phyloP scores from a whole-genome alignment of 441 rosid genomes.

The Omphalea diandra region DNA sequence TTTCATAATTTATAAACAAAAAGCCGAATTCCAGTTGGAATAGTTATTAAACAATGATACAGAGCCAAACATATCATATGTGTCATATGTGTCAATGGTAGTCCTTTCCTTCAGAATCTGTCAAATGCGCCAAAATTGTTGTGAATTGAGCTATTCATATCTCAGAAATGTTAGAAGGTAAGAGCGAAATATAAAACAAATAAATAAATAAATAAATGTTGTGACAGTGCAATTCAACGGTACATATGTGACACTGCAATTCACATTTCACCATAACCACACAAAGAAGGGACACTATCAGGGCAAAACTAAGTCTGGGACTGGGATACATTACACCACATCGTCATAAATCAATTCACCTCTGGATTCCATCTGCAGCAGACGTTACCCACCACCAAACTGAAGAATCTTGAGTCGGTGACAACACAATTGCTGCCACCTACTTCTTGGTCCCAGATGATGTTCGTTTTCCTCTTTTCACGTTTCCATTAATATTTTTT shows the following conservation, averaged over 20 bases:
- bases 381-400: slow-evolving; percentile 3
- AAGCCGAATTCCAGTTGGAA: no score
- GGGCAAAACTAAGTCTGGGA: not conserved
- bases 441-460: slow-evolving; percentile 6
- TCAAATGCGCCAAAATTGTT: not conserved
- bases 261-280: not conserved
- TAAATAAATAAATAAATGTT: no score
- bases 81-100: no score
- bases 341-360: no score
- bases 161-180: not conserved
- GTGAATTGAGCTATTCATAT: not conserved
- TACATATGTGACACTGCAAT: slow-evolving; percentile 5
- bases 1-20: no score
- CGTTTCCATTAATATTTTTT: not conserved
- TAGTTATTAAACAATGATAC: no score
- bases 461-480: not conserved
- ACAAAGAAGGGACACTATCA: not conserved
- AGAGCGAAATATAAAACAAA: not conserved
- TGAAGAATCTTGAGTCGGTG: slow-evolving; percentile 24
- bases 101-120: no score
- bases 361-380: no score
- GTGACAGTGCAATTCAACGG: not conserved
- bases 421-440: slow-evolving; percentile 17
- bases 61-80: no score
- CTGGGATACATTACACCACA: no score